phyloP scores from a whole-genome alignment of 1,284 basidiomycete genomes.

The Amylostereum areolatum region DNA sequence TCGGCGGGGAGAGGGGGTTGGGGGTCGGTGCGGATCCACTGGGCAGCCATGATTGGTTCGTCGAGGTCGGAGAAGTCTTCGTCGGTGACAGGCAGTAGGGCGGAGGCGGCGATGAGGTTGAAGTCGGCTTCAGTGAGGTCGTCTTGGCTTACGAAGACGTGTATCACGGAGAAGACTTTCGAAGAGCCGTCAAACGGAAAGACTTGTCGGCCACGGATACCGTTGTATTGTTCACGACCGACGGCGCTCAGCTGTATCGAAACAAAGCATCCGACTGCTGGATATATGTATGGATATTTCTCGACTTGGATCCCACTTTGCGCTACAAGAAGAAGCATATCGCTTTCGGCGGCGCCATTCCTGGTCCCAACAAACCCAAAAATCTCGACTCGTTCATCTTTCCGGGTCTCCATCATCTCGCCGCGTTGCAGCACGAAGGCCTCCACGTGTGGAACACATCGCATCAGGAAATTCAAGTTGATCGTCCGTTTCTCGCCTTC shows the following conservation, averaged over 20 bases:
- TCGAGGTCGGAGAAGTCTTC: too few relatives aligned
- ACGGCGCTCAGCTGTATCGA: constrained; percentile 17
- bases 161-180: constrained; percentile 1
- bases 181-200: background rate
- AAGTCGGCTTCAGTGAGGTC: too few relatives aligned
- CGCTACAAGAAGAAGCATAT: constrained; percentile 14
- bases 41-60: too few relatives aligned
- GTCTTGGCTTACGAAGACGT: constrained; percentile 4
- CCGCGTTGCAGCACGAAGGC: background rate
- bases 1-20: too few relatives aligned
- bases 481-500: constrained; percentile 4
- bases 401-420: constrained; percentile 6
- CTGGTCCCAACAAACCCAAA: constrained; percentile 12
- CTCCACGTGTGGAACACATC: constrained; percentile 5
- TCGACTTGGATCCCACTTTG: constrained; percentile 11
- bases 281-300: constrained; percentile 17
- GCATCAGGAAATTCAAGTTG: background rate
- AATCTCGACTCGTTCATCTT: constrained; percentile 12
- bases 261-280: constrained; percentile 17
- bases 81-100: too few relatives aligned
- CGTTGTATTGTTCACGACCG: constrained; percentile 13
- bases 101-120: too few relatives aligned
- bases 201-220: constrained; percentile 5
- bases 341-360: constrained; percentile 10
- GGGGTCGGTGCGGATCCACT: too few relatives aligned